Base-by-base conservation (phyloP, 1,139 yeast species). In the Kurtzmaniella quercitrusa region DNA sequence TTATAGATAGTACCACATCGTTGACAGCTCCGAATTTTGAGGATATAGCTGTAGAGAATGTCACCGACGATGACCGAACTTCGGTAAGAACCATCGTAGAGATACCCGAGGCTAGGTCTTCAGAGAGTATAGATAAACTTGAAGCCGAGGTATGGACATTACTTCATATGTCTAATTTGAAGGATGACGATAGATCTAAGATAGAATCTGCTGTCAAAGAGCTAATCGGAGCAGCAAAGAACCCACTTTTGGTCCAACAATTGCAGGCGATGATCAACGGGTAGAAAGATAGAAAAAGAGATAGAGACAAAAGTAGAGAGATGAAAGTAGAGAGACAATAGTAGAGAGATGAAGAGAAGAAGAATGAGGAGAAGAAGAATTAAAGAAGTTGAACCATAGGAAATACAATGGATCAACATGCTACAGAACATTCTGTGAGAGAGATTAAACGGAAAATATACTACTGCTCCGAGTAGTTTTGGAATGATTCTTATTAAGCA, bases 21-120 rank as follows among this genome's bases (percentile, higher is more conserved):
- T 50, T 50, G 21, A 71, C 65, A 46, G 58, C 57, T 21, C 57
- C 58, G 18, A 56, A 57, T n/a, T 72, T 72, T 47, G 56, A 54
- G 7, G 44, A 36, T 36, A 36, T 36, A 21, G n/a, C 23, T 2
- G 38, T 25, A n/a, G 34, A 25, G 11, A 16, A n/a, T 33, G 16
- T 21, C 31, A 14, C 40, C 6, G 29, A 37, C 11, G 37, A 34
- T 2, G 37, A 37, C 8, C 23, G 27, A 15, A 38, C 43, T 18
- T 38, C 36, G 10, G 25, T 40, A 2, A 31, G 36, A n/a, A 40
- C 16, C 12, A 38, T 34, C 2, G 34, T 25, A 16, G 41, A 38
- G 3, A 19, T 27, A 4, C 33, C 33, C 4, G 36, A 31, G 14
- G 9, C 16, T 6, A 16, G 14, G 16, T 31, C 36, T 14, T 3